Base-by-base conservation (phyloP, 345 rosid species). In the Acer saccharum region DNA sequence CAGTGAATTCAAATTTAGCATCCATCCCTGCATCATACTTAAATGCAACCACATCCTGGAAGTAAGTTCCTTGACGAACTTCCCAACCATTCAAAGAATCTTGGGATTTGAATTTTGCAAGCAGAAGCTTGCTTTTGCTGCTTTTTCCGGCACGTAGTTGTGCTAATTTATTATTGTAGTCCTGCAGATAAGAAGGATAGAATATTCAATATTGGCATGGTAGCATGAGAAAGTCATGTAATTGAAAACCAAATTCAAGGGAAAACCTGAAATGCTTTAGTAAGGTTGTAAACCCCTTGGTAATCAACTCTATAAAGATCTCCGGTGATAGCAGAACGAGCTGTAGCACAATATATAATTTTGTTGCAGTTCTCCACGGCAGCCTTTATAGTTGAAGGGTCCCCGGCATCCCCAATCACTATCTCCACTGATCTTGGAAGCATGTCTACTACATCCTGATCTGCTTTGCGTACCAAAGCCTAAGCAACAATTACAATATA, bases 11-110 rank as follows among this genome's bases (percentile, higher is more conserved):
- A 71, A 96, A 91, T 83, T 84, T 93, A 68, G 97, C 99, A 83
- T 96, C 97, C 94, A 96, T 93, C 72, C 98, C 98, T 32, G 89
- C 98, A 81, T 93, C 99, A 74, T 88, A 96, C 88, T 91, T 96
- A 9, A 91, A 81, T 79, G 94, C 92, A 76, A 92, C 66, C 35
- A 85, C 87, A 71, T 96, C 97, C 89, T 91, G 95, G 79, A 96
- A 96, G 79, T 96, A 96, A 81, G 97, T 91, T 74, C 99, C 98
- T 83, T 86, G 89, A 72, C 87, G 94, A 70, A 92, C 87, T 82
- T 96, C 92, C 99, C 99, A 96, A 12, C 93, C 97, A 17, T 83
- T 41, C 72, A 96, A 85, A 27, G 98, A 81, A 52, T 89, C 91
- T 25, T 80, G 87, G 0, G 92, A 83, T 76, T 89, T 96, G 81